A percentile compares a stretch with the other conserved stretches of the same genome.
Conservation (phyloP, 2,329 filamentous ascomycete genomes). For the Neofusicoccum sp. region DNA sequence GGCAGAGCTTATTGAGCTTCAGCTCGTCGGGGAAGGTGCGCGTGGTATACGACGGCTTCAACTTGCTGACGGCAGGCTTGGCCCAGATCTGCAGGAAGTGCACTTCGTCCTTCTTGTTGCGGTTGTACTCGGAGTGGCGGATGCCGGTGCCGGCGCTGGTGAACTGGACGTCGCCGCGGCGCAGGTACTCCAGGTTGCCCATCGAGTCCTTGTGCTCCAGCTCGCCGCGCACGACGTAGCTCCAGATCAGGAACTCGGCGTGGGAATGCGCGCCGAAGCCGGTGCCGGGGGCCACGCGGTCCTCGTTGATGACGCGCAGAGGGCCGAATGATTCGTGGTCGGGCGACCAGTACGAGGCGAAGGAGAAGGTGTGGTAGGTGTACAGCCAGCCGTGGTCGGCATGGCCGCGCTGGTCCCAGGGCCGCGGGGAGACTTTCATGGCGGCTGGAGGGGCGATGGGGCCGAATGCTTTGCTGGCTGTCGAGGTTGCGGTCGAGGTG, state of each 20-base stretch:
- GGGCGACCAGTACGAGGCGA: constrained; percentile 70
- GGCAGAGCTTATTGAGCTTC: constrained; percentile 69
- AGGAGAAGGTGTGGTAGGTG: constrained; percentile 82
- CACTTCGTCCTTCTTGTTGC: constrained; percentile 66
- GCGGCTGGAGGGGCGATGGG: constrained; percentile 21
- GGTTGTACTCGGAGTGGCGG: constrained; percentile 79
- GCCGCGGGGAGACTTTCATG: constrained; percentile 70
- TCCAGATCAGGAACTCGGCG: constrained; percentile 86
- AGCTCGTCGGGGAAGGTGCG: constrained; percentile 68
- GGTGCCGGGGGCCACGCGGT: constrained; percentile 69
- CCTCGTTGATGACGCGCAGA: constrained; percentile 84
- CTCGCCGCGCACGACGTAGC: constrained; percentile 80
- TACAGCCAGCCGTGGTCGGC: constrained; percentile 84
- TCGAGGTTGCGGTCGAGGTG: constrained; percentile 21
- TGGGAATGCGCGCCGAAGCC: constrained; percentile 86
- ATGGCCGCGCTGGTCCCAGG: constrained; percentile 70
- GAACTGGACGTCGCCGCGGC: constrained; percentile 82
- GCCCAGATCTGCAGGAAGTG: constrained; percentile 92
- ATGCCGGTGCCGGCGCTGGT: constrained; percentile 82
- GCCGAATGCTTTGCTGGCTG: constrained; percentile 18
- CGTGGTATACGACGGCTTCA: constrained; percentile 76
- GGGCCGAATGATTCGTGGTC: constrained; percentile 68
- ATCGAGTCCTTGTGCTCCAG: constrained; percentile 86
- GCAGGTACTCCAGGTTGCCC: constrained; percentile 68
- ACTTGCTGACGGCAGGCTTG: constrained; percentile 69